Evolutionary conservation across 2,329 filamentous ascomycete genomes (phyloP), one percentile per base, ranked within the genome.

Genomic region (Colletotrichum scovillei): DNA sequence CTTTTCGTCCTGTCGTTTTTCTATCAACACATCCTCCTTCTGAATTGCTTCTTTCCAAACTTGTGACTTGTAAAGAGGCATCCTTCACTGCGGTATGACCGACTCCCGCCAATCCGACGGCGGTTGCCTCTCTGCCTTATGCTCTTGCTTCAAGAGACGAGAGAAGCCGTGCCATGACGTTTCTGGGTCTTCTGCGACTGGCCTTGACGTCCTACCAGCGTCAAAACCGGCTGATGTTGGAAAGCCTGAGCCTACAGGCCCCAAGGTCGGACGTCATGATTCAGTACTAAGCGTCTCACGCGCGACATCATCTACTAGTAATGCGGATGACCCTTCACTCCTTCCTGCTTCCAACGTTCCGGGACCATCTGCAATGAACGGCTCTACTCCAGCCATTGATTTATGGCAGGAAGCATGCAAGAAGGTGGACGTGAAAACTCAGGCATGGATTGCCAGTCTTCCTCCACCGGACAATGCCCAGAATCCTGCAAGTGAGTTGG

Each of bases 401-500:
- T 46, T 46, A 9, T 46, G 42, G 42, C 14, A 46, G 19, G 42
- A 46, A n/a, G 42, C 42, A n/a, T 46, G 16, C 42, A n/a, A 46
- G 19, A 46, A 46, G 42, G 42, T 46, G 16, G 2, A 46, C 19
- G 42, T 19, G 0, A 46, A 46, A 46, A 46, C 42, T 1, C 42
- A n/a, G 42, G 9, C 0, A 19, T 46, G 42, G 42, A 46, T 46
- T 16, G 42, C 5, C 42, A 46, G 42, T 46, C 42, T 46, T 46
- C 42, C 42, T n/a, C 42, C 16, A 19, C 16, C 42, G 0, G 0
- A 0, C 35, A 38, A 46, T 46, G 19, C 0, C 0, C 14, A 46
- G 0, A 0, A 46, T n/a, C 42, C 42, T n/a, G 42, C 42, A 46
- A 4, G 16, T 46, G 42, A 46, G 16, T 1, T 46, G 16, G 42